These are phyloP conservation scores for Metarhizium album DNA, from an alignment of 2,329 filamentous ascomycete species.

Conservation along the genomic window DNA sequence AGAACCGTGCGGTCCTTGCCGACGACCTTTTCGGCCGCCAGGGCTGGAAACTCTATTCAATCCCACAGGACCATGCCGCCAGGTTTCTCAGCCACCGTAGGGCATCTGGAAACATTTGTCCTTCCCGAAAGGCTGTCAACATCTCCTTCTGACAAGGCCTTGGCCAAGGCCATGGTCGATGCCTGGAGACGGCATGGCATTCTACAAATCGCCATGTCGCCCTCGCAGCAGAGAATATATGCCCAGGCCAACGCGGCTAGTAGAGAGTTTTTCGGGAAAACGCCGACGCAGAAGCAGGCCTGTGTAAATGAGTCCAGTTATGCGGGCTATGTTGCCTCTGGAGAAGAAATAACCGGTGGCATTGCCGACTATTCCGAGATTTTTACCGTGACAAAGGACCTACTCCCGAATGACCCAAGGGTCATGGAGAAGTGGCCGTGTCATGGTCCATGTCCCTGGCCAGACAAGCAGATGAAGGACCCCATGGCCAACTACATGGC, in stretches of 20 bases:
- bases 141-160: conserved; percentile 19
- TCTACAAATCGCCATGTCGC: conserved; percentile 31
- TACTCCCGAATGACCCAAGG: conserved; percentile 25
- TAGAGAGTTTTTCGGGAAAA: conserved; percentile 27
- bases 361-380: conserved; percentile 42
- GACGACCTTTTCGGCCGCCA: not conserved
- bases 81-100: conserved; percentile 15
- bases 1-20: not conserved
- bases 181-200: conserved; percentile 36
- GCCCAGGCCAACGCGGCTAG: conserved; percentile 25
- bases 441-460: conserved; percentile 39
- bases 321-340: conserved; percentile 37
- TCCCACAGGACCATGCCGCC: conserved; percentile 14
- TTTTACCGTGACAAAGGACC: conserved; percentile 40
- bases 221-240: conserved; percentile 24
- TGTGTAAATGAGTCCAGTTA: conserved; percentile 35
- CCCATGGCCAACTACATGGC: conserved; percentile 30
- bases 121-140: conserved; percentile 27
- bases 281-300: conserved; percentile 26
- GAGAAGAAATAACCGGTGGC: conserved; percentile 36
- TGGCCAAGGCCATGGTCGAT: conserved; percentile 29
- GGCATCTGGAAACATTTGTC: conserved; percentile 29
- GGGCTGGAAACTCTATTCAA: not conserved
- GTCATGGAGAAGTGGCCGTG: conserved; percentile 34
- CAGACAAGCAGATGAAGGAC: conserved; percentile 28